Percentiles rank a stretch among this genome's conserved stretches.
Evolutionary conservation across 495 filamentous ascomycete genomes (phyloP).

Genomic region (Massariosphaeria phaeospora): DNA sequence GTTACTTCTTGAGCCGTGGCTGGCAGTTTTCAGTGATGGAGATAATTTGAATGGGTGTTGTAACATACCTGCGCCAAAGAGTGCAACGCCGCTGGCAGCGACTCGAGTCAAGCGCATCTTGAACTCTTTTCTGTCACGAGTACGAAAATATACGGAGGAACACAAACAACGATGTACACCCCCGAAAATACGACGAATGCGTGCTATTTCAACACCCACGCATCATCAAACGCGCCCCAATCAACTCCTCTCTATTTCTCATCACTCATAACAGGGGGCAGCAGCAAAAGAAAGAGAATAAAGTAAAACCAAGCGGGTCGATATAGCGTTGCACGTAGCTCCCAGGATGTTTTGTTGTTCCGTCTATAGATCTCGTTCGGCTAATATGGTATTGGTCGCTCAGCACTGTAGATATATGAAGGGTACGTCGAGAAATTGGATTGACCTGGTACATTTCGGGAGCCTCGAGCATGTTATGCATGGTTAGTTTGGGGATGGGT

Average conservation of each 20-base stretch:
- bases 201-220: not conserved
- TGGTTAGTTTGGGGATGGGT: no score
- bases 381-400: constrained; percentile 1
- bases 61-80: not conserved
- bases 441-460: no score
- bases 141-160: no score
- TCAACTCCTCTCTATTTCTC: not conserved
- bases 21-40: not conserved
- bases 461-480: no score
- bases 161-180: no score
- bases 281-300: not conserved
- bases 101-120: not conserved
- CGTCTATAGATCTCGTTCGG: not conserved
- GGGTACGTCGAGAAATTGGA: no score
- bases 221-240: not conserved
- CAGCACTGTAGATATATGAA: no score
- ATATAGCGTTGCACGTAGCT: not conserved
- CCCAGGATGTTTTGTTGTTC: no score
- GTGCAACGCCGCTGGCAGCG: not conserved
- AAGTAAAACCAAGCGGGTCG: not conserved
- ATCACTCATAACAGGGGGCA: not conserved
- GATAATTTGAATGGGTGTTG: not conserved
- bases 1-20: not conserved
- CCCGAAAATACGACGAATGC: not conserved
- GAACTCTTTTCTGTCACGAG: no score